Conservation (phyloP, 768 basidiomycete genomes). For the Podaxis sp. region DNA sequence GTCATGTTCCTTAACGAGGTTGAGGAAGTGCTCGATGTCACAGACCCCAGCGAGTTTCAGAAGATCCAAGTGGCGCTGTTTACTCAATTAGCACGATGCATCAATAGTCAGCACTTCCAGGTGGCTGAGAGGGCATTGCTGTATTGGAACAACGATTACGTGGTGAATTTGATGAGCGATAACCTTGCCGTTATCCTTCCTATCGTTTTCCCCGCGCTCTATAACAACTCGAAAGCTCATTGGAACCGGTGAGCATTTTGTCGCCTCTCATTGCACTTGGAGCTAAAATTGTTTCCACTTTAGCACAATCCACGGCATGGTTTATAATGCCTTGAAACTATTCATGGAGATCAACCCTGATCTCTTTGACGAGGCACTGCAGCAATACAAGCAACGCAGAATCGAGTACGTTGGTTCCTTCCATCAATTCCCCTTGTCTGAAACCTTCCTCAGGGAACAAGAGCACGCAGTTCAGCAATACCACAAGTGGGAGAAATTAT, state of each 20-base stretch:
- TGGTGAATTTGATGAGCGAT: slow-evolving; percentile 98
- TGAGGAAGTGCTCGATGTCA: slow-evolving; percentile 97
- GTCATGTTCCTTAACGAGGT: slow-evolving; percentile 99
- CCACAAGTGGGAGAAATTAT: slow-evolving; percentile 86
- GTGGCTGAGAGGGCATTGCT: slow-evolving; percentile 95
- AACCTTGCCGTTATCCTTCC: slow-evolving; percentile 87
- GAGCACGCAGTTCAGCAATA: slow-evolving; percentile 83
- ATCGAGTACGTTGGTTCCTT: slow-evolving; percentile 59
- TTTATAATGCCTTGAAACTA: slow-evolving; percentile 95
- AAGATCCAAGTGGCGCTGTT: slow-evolving; percentile 94
- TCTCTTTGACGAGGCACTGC: slow-evolving; percentile 90
- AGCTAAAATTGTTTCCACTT: slow-evolving; percentile 13
- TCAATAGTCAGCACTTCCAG: slow-evolving; percentile 99
- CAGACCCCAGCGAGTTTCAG: slow-evolving; percentile 93
- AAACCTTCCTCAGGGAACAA: slow-evolving; percentile 62
- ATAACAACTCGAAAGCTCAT: slow-evolving; percentile 93
- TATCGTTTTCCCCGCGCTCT: slow-evolving; percentile 95
- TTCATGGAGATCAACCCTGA: slow-evolving; percentile 99
- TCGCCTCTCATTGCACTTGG: slow-evolving; percentile 4
- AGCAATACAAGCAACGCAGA: slow-evolving; percentile 87
- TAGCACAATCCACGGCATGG: slow-evolving; percentile 98
- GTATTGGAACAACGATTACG: slow-evolving; percentile 99
- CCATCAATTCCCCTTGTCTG: neutral
- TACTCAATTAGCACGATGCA: slow-evolving; percentile 92
- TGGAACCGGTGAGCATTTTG: slow-evolving; percentile 86